A percentile compares a stretch with the other conserved stretches of the same genome.
phyloP scores from a whole-genome alignment of 2,329 filamentous ascomycete genomes.

The Neoscytalidium dimidiatum region DNA sequence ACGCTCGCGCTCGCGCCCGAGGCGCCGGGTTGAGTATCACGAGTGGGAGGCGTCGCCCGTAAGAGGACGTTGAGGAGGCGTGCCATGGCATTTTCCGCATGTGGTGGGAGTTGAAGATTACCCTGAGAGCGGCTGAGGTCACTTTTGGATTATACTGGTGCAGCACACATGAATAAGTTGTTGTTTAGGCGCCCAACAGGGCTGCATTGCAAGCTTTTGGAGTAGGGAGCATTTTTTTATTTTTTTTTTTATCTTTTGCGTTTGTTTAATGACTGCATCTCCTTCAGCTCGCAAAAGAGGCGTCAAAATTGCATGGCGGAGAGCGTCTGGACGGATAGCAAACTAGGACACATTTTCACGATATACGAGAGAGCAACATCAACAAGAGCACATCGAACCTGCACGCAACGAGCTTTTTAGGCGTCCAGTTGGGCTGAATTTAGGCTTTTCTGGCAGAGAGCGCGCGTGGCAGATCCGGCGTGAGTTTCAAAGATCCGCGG shows the following conservation, averaged over 20 bases:
- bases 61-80: background rate
- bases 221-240: background rate
- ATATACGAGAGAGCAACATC: background rate
- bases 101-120: background rate
- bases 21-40: background rate
- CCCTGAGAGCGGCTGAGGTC: background rate
- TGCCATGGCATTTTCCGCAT: background rate
- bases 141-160: background rate
- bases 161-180: background rate
- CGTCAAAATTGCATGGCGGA: background rate
- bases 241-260: background rate
- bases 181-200: background rate
- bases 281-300: background rate
- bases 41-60: background rate
- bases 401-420: background rate
- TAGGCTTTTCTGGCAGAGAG: background rate
- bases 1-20: conserved; percentile 4
- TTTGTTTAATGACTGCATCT: background rate
- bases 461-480: background rate
- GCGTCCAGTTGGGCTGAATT: conserved; percentile 1
- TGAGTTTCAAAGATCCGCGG: background rate
- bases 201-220: background rate
- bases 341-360: background rate
- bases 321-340: background rate
- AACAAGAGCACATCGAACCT: background rate